Evolutionary conservation across 2,329 filamentous ascomycete species (phyloP).

Genomic region (Sphaerulina vaccinii): DNA sequence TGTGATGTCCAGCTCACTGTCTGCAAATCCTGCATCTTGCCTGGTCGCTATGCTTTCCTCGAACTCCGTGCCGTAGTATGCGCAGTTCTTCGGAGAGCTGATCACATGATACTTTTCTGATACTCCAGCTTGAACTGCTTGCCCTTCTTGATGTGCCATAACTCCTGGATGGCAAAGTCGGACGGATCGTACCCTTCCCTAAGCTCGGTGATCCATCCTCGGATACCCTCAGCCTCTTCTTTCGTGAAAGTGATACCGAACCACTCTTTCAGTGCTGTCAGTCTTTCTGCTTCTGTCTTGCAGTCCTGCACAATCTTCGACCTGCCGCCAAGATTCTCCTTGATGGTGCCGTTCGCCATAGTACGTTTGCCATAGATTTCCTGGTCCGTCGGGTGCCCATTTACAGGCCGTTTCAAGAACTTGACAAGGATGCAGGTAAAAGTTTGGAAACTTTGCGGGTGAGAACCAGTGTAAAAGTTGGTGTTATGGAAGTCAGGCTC

Average conservation of each 20-base stretch:
- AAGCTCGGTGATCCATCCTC: constrained; percentile 27
- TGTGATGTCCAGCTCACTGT: too few species aligned
- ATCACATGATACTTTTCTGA: background rate
- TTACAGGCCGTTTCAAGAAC: constrained; percentile 40
- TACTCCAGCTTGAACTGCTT: constrained; percentile 1
- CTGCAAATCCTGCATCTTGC: too few species aligned
- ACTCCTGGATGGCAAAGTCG: background rate
- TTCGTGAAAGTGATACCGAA: constrained; percentile 46
- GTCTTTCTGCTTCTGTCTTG: constrained; percentile 43
- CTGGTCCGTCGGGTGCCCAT: constrained; percentile 21
- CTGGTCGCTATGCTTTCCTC: too few species aligned
- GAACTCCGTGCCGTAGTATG: too few species aligned
- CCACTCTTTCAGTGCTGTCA: constrained; percentile 44
- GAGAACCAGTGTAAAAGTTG: constrained; percentile 56
- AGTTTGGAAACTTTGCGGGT: constrained; percentile 53
- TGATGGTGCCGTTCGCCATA: constrained; percentile 45
- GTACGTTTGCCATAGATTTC: constrained; percentile 41
- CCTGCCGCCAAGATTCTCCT: constrained; percentile 47
- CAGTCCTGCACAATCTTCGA: constrained; percentile 45
- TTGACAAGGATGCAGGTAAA: constrained; percentile 53
- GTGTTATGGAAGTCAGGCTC: constrained; percentile 60
- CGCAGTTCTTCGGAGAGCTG: too few species aligned
- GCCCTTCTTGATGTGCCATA: constrained; percentile 14
- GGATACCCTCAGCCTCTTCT: constrained; percentile 41
- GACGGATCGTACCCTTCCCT: background rate